Conservation (phyloP, 2,329 filamentous ascomycete genomes). For the Aureobasidium sp. region DNA sequence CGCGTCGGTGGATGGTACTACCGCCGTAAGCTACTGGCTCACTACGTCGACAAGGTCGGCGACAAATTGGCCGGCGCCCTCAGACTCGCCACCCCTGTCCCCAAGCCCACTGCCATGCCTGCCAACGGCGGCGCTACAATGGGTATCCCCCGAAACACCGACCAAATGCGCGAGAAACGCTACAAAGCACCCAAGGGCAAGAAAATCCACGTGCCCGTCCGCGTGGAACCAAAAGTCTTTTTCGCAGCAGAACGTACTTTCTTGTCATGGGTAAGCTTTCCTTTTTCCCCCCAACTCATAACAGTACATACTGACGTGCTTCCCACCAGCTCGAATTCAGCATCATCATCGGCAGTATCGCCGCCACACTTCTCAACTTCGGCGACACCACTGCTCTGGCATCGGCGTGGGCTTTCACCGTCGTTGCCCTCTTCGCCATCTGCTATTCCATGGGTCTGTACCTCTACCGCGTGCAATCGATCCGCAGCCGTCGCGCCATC, state of each 20-base stretch:
- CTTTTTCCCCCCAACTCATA: not conserved
- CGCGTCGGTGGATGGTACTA: constrained; percentile 72
- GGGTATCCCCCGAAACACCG: constrained; percentile 32
- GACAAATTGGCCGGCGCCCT: constrained; percentile 31
- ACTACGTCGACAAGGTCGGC: constrained; percentile 44
- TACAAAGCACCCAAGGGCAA: constrained; percentile 73
- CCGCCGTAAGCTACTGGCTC: constrained; percentile 47
- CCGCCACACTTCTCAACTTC: constrained; percentile 78
- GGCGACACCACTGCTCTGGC: constrained; percentile 58
- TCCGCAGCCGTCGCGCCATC: constrained; percentile 74
- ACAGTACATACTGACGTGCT: not conserved
- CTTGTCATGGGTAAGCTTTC: constrained; percentile 69
- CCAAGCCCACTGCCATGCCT: constrained; percentile 39
- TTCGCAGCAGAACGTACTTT: constrained; percentile 96
- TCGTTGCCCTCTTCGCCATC: constrained; percentile 71
- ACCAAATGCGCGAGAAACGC: constrained; percentile 35
- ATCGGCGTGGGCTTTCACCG: constrained; percentile 62
- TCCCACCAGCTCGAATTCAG: constrained; percentile 82
- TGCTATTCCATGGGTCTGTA: constrained; percentile 79
- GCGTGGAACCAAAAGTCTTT: constrained; percentile 95
- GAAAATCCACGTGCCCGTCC: constrained; percentile 88
- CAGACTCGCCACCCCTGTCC: constrained; percentile 30
- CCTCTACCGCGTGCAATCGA: constrained; percentile 79
- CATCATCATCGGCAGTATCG: constrained; percentile 85
- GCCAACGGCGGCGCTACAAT: constrained; percentile 29